Evolutionary conservation across 495 filamentous ascomycete genomes (phyloP).

Genomic region (Tetracladium setigerum): DNA sequence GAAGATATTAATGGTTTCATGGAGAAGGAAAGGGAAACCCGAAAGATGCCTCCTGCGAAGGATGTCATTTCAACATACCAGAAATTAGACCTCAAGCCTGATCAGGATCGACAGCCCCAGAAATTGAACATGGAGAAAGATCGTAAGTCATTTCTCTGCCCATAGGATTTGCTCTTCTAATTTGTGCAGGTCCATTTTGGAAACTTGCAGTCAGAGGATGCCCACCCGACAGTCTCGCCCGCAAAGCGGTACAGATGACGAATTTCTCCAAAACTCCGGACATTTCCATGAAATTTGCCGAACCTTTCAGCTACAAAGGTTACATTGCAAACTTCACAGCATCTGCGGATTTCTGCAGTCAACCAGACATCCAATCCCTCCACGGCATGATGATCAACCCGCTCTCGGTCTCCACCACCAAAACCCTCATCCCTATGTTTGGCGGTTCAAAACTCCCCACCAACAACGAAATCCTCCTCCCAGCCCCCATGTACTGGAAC

Average conservation of each 20-base stretch:
- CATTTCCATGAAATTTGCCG: constrained; percentile 30
- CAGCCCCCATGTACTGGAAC: constrained; percentile 68
- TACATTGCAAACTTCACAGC: constrained; percentile 59
- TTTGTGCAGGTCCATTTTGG: constrained; percentile 41
- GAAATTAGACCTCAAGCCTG: background rate
- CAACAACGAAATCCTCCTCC: constrained; percentile 78
- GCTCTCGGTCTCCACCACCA: constrained; percentile 44
- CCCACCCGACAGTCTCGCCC: constrained; percentile 50
- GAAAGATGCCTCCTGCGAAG: constrained; percentile 28
- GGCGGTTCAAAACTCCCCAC: constrained; percentile 67
- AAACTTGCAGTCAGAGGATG: constrained; percentile 52
- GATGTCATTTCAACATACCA: constrained; percentile 17
- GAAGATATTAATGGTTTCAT: constrained; percentile 54
- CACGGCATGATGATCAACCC: constrained; percentile 69
- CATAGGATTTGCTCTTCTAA: constrained; percentile 6
- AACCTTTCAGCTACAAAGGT: constrained; percentile 41
- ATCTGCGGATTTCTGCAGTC: constrained; percentile 57
- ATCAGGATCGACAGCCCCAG: constrained; percentile 5
- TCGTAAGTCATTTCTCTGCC: constrained; percentile 8
- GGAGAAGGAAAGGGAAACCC: constrained; percentile 41
- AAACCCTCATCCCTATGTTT: constrained; percentile 62
- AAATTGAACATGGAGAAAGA: constrained; percentile 10
- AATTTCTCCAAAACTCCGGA: constrained; percentile 27
- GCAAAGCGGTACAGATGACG: constrained; percentile 32
- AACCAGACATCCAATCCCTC: constrained; percentile 45